phyloP scores from a whole-genome alignment of 2,329 filamentous ascomycete species.

The Trichothecium roseum region DNA sequence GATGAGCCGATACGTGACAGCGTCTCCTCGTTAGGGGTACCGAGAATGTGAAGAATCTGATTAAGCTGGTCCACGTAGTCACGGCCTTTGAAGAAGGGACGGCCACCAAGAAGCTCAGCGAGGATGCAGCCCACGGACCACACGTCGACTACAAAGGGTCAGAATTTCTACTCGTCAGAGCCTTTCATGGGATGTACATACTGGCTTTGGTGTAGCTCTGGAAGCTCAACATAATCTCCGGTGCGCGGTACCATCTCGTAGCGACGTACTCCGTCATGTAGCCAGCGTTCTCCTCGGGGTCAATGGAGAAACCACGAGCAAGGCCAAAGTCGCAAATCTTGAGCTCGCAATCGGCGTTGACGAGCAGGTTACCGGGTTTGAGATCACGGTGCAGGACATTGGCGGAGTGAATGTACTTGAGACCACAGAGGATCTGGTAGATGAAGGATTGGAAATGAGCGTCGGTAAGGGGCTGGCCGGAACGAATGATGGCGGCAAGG shows the following conservation, averaged over 20 bases:
- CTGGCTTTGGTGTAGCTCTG: constrained; percentile 99
- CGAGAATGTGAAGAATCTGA: constrained; percentile 96
- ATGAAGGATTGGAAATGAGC: constrained; percentile 99
- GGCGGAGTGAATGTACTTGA: constrained; percentile 98
- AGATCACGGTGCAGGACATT: constrained; percentile 95
- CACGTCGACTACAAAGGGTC: constrained; percentile 64
- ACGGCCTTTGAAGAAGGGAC: constrained; percentile 97
- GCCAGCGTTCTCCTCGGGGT: constrained; percentile 94
- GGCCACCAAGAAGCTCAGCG: constrained; percentile 86
- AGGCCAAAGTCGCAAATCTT: constrained; percentile 99
- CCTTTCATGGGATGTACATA: constrained; percentile 42
- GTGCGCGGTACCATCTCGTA: constrained; percentile 88
- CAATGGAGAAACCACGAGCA: constrained; percentile 90
- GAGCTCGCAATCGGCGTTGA: constrained; percentile 97
- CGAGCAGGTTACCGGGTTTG: constrained; percentile 92
- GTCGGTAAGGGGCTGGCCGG: constrained; percentile 92
- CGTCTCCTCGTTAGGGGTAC: constrained; percentile 92
- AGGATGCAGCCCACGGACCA: constrained; percentile 99
- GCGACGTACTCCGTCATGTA: constrained; percentile 99
- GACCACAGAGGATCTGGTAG: constrained; percentile 96
- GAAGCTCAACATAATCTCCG: constrained; percentile 99
- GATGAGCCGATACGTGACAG: constrained; percentile 88
- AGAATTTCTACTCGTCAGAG: not conserved
- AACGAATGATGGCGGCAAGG: constrained; percentile 93
- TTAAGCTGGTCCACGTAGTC: constrained; percentile 99